Base-by-base conservation (phyloP, 768 basidiomycete species). In the Boletus rex-veris region DNA sequence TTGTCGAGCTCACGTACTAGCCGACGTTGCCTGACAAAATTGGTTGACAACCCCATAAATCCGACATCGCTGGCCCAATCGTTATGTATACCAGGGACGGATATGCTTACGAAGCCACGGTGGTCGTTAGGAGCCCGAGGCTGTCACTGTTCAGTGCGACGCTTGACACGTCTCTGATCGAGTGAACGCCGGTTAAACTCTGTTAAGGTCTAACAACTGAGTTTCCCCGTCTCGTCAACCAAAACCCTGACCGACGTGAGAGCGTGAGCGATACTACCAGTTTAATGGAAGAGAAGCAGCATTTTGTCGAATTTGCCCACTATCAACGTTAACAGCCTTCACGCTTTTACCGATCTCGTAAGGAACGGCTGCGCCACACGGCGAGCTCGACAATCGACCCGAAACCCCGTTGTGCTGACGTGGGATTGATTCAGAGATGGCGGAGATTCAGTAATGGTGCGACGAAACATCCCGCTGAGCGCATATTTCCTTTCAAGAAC, bases 11-110 rank as follows among this genome's bases (percentile, higher is more conserved):
- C 41, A 45, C 52, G 48, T 60, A 53, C 21, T 54, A 69, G 58
- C 62, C 64, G 63, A 65, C 5, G 55, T 57, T 58, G 52, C 58
- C 53, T 58, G 60, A 46, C 48, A 55, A 55, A 58, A 60, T 64
- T 50, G 54, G 38, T 48, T 54, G 60, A 54, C 44, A 44, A 39
- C 33, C 39, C 51, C 53, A 35, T 52, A 39, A 16, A 31, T 48
- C 45, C 15, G 44, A 45, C 21, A 16, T 12, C 37, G 21, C 9
- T 21, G 36, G 18, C 21, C 24, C 11, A 21, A 14, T 33, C 24
- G n/a, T 44, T 28, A 31, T 31, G 39, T 38, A 24, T 45, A 16
- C 16, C n/a, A 24, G 43, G 28, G 24, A 21, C 36, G 5, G 9
- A 33, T 8, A 19, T 18, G 12, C 21, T 10, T 28, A 30, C 50